Evolutionary conservation across 1,284 basidiomycete genomes (phyloP).

Genomic region (Neonothopanus nambi): DNA sequence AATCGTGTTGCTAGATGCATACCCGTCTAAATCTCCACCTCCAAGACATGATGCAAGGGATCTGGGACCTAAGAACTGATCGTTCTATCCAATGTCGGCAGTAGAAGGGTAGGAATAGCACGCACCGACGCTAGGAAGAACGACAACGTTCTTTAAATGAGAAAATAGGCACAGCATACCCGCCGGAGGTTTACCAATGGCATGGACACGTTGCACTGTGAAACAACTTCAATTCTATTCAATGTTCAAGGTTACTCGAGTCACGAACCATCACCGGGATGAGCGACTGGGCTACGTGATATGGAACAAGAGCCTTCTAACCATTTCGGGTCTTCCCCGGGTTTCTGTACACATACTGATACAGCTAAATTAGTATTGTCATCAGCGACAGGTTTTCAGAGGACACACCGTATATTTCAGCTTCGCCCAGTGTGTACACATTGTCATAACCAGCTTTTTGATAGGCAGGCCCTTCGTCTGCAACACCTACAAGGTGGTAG

Average conservation of each 20-base stretch:
- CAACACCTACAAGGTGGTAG: conserved; percentile 72
- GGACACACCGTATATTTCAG: conserved; percentile 59
- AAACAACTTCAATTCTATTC: neutral
- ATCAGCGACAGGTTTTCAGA: neutral
- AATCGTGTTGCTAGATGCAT: conserved; percentile 15
- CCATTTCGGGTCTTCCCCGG: conserved; percentile 48
- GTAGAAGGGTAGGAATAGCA: conserved; percentile 4
- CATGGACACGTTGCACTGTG: conserved; percentile 67
- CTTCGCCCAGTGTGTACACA: conserved; percentile 52
- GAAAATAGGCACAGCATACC: conserved; percentile 58
- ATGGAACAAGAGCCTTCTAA: conserved; percentile 60
- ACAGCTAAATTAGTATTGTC: conserved; percentile 16
- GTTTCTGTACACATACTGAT: conserved; percentile 56
- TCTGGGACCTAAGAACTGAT: conserved; percentile 53
- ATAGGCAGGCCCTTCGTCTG: conserved; percentile 73
- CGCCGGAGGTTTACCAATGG: conserved; percentile 68
- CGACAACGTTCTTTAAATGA: conserved; percentile 69
- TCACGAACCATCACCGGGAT: conserved; percentile 67
- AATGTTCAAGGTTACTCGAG: neutral
- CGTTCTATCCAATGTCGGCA: neutral
- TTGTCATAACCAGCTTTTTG: conserved; percentile 45
- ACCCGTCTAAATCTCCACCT: conserved; percentile 74
- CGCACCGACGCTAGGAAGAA: conserved; percentile 67
- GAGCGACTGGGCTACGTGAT: conserved; percentile 66
- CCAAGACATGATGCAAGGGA: conserved; percentile 68